Evolutionary conservation across 2,329 filamentous ascomycete genomes (phyloP).

Genomic region (Colletotrichum sidae): DNA sequence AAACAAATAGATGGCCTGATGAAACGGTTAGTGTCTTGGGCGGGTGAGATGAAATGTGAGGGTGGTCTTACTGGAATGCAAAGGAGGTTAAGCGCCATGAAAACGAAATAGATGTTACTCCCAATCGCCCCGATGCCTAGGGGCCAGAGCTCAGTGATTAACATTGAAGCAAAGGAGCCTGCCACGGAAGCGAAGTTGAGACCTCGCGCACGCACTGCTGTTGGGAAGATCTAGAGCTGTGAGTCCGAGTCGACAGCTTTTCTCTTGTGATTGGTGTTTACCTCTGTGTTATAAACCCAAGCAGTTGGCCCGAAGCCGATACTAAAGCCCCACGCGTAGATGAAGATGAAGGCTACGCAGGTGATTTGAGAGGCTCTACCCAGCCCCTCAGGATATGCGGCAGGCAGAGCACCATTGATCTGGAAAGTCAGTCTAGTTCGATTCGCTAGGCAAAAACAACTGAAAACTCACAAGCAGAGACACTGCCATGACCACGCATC

Average conservation of each 20-base stretch:
- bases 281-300: conserved; percentile 71
- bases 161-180: conserved; percentile 65
- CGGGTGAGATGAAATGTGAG: too few relatives aligned
- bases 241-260: background rate
- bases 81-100: conserved; percentile 63
- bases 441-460: background rate
- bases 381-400: conserved; percentile 61
- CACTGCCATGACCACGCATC: conserved; percentile 64
- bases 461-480: conserved; percentile 59
- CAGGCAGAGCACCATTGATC: conserved; percentile 66
- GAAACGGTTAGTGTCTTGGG: background rate
- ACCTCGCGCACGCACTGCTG: conserved; percentile 65
- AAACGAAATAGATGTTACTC: conserved; percentile 67
- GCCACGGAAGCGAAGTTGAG: conserved; percentile 67
- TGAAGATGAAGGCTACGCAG: conserved; percentile 67
- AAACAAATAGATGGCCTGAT: conserved; percentile 52
- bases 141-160: conserved; percentile 67
- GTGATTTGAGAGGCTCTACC: conserved; percentile 60
- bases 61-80: conserved; percentile 54
- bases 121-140: conserved; percentile 63
- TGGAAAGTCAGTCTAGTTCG: conserved; percentile 40
- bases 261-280: conserved; percentile 40
- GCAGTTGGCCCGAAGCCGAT: conserved; percentile 67
- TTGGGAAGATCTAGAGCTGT: conserved; percentile 64
- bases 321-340: conserved; percentile 69